Percentiles rank a stretch among this genome's conserved stretches.
Evolutionary conservation across 2,329 filamentous ascomycete species (phyloP).

Genomic region (Fusarium sublunatum): DNA sequence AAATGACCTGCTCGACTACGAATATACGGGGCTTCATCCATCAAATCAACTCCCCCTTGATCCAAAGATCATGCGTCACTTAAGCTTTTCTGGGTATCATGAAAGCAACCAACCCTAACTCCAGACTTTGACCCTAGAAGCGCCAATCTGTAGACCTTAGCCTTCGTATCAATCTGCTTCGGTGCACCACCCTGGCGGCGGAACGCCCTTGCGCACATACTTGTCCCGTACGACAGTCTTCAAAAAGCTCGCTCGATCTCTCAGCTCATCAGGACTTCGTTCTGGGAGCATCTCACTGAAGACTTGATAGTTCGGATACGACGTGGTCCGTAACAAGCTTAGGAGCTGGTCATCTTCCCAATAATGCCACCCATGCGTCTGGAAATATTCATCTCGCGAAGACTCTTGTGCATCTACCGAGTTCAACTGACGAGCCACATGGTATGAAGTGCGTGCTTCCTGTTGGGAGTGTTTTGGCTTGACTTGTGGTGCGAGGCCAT

Average conservation of each 20-base stretch:
- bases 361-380: conserved; percentile 42
- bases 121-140: conserved; percentile 8
- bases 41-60: conserved; percentile 5
- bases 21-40: background rate
- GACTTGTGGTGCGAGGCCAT: conserved; percentile 4
- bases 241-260: conserved; percentile 36
- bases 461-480: background rate
- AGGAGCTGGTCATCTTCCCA: conserved; percentile 47
- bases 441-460: conserved; percentile 7
- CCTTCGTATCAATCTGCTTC: conserved; percentile 13
- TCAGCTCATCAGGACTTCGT: conserved; percentile 35
- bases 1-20: background rate
- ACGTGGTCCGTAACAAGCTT: conserved; percentile 36
- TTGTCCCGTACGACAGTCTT: conserved; percentile 35
- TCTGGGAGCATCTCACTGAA: conserved; percentile 29
- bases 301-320: conserved; percentile 21
- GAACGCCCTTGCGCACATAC: conserved; percentile 24
- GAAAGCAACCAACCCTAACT: conserved; percentile 25
- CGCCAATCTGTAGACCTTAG: background rate
- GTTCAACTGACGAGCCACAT: conserved; percentile 4
- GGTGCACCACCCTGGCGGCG: conserved; percentile 46
- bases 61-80: background rate
- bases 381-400: conserved; percentile 29
- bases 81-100: conserved; percentile 34
- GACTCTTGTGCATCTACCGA: background rate